phyloP scores from a whole-genome alignment of 2,329 filamentous ascomycete genomes.

The Cladosporium sphaerospermum region DNA sequence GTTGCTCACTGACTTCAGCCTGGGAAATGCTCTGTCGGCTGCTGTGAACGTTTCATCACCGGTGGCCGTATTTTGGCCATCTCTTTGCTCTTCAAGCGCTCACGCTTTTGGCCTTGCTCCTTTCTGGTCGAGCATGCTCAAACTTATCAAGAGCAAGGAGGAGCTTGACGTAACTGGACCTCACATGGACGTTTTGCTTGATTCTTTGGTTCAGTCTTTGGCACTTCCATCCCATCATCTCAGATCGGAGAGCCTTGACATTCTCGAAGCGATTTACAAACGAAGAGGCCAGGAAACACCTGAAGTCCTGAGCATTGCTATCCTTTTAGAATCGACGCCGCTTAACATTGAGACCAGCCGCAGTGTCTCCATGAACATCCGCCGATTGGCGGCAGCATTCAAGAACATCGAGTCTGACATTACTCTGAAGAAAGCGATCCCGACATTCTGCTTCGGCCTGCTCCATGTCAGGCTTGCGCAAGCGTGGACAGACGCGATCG shows the following conservation, averaged over 20 bases:
- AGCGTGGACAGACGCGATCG: conserved; percentile 77
- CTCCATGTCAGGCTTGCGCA: conserved; percentile 79
- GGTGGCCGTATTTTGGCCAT: not conserved
- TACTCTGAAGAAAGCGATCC: conserved; percentile 66
- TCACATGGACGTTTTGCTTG: conserved; percentile 56
- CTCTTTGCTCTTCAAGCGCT: conserved; percentile 3
- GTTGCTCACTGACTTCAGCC: conserved; percentile 4
- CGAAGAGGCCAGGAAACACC: conserved; percentile 44
- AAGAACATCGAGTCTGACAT: conserved; percentile 51
- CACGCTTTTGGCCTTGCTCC: conserved; percentile 13
- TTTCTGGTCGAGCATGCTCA: conserved; percentile 26
- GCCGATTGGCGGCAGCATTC: conserved; percentile 66
- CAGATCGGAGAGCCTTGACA: conserved; percentile 63
- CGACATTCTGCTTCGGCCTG: conserved; percentile 80
- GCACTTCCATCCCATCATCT: conserved; percentile 68
- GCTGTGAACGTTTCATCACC: conserved; percentile 6
- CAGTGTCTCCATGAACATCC: conserved; percentile 75
- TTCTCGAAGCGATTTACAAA: conserved; percentile 59
- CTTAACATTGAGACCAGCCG: conserved; percentile 70
- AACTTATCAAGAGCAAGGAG: conserved; percentile 13
- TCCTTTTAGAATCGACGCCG: conserved; percentile 73
- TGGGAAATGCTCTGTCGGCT: conserved; percentile 5
- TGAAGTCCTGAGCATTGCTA: conserved; percentile 57
- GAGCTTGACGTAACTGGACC: conserved; percentile 18
- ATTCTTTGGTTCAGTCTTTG: conserved; percentile 65